Evolutionary conservation across 225 moss, liverwort and hornwort genomes (phyloP), one percentile per base, ranked within the genome.

Genomic region (Takakia lepidozioides): DNA sequence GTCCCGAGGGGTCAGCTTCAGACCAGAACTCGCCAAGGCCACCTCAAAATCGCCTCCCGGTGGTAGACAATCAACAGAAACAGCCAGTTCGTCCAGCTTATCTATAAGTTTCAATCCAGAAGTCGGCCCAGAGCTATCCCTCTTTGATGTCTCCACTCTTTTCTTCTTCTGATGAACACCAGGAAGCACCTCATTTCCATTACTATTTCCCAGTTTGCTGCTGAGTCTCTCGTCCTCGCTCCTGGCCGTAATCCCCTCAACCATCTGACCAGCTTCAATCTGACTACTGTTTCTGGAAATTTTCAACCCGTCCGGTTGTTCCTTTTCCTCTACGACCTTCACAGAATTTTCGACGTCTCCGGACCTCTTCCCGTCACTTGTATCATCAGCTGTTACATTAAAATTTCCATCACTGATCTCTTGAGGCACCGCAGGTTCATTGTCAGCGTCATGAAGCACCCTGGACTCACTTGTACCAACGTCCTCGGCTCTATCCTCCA

Each of bases 401-500:
- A 1, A 7, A 6, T 32, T 11, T 32, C 32, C 32, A 32, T 6
- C 32, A 32, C 7, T 32, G 0, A 6, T 32, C 0, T 32, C 32
- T 11, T 7, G 8, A 32, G 0, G 8, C 7, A 1, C 32, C 7
- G 32, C 32, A 32, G 32, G 34, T 27, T 18, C 49, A 36, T 11
- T 29, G 18, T 10, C 36, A 49, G 42, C 34, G 14, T 56, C 49
- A 2, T 26, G n/a, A 9, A 10, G 28, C 19, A 16, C 48, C 11
- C 10, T 10, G 25, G 4, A n/a, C 48, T 35, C 29, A 7, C 63
- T 66, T 28, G 48, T 27, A 27, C 58, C 61, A 25, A 78, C 49
- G 8, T 69, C 72, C 38, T 68, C 57, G 21, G 64, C 54, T 38
- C 68, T 65, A 11, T 29, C 72, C 11, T 68, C 77, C 5, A 72